A percentile compares a stretch with the other conserved stretches of the same genome.
Evolutionary conservation across 495 filamentous ascomycete species (phyloP).

Genomic region (Penicillium soppii): DNA sequence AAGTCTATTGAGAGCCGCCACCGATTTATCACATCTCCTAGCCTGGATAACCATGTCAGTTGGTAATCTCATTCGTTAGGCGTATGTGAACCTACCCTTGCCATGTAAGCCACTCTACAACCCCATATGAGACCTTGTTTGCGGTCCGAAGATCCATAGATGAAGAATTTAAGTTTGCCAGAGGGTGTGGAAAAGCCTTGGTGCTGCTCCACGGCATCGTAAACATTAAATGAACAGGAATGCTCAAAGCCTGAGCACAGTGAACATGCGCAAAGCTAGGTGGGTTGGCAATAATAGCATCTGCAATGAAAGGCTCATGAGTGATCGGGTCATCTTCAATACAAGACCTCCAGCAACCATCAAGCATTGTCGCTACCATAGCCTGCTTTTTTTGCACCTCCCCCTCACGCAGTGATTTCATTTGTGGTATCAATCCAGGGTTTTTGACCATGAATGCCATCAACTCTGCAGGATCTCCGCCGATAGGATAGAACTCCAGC

Average conservation of each 20-base stretch:
- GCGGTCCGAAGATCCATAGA: conserved; percentile 43
- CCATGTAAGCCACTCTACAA: conserved; percentile 68
- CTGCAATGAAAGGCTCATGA: conserved; percentile 56
- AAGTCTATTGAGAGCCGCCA: conserved; percentile 54
- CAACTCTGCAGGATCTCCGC: conserved; percentile 54
- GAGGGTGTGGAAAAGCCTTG: conserved; percentile 54
- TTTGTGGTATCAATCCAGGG: conserved; percentile 38
- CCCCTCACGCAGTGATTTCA: conserved; percentile 9
- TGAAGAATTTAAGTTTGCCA: conserved; percentile 53
- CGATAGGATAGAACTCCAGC: conserved; percentile 57
- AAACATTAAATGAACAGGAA: conserved; percentile 67
- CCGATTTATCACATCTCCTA: conserved; percentile 60
- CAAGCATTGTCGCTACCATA: conserved; percentile 6
- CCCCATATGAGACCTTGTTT: conserved; percentile 59
- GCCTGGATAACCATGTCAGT: conserved; percentile 25
- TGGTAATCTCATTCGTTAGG: not conserved
- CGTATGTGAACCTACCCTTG: conserved; percentile 48
- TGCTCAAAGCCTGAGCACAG: conserved; percentile 58
- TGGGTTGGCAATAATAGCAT: conserved; percentile 68
- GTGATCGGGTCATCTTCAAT: not conserved
- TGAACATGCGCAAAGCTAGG: conserved; percentile 67
- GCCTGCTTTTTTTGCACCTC: not conserved
- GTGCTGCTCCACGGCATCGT: conserved; percentile 63
- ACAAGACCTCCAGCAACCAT: not conserved
- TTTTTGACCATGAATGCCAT: conserved; percentile 54